A percentile compares a stretch with the other conserved stretches of the same genome.
phyloP scores from a whole-genome alignment of 2,329 filamentous ascomycete genomes.

The Conoideocrella luteorostrata region DNA sequence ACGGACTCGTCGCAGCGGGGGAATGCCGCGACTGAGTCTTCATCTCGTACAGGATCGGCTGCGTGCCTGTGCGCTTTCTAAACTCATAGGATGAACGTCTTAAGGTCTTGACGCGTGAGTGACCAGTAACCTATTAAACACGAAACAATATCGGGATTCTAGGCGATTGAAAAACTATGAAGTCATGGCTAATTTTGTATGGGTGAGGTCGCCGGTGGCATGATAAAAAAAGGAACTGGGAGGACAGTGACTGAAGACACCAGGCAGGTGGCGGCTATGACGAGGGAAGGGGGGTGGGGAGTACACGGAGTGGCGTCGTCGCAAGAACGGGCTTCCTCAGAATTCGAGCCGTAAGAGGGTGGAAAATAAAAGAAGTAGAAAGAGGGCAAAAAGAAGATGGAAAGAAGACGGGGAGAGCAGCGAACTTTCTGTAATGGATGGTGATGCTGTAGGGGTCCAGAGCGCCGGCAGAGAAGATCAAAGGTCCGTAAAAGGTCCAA shows the following conservation, averaged over 20 bases:
- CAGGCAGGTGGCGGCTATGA: background rate
- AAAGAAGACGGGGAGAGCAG: background rate
- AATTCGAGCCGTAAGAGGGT: background rate
- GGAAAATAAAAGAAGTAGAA: background rate
- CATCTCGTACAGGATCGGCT: conserved; percentile 37
- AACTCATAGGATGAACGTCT: conserved; percentile 19
- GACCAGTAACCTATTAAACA: background rate
- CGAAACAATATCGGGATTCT: background rate
- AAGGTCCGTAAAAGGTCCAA: conserved; percentile 2
- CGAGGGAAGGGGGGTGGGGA: background rate
- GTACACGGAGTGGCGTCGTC: background rate
- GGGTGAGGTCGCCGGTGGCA: background rate
- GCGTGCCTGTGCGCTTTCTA: conserved; percentile 27
- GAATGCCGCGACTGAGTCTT: conserved; percentile 36
- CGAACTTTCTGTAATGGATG: background rate
- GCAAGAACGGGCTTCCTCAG: background rate
- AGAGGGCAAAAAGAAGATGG: background rate
- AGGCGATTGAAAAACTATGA: background rate
- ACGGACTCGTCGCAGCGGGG: conserved; percentile 24
- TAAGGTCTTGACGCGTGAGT: background rate
- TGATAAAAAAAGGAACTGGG: background rate
- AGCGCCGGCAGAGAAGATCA: background rate
- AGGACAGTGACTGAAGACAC: background rate
- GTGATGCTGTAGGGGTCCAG: conserved; percentile 1
- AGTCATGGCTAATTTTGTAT: conserved; percentile 7